Conservation (phyloP, 2,329 filamentous ascomycete species). For the Colletotrichum neosansevieriae region DNA sequence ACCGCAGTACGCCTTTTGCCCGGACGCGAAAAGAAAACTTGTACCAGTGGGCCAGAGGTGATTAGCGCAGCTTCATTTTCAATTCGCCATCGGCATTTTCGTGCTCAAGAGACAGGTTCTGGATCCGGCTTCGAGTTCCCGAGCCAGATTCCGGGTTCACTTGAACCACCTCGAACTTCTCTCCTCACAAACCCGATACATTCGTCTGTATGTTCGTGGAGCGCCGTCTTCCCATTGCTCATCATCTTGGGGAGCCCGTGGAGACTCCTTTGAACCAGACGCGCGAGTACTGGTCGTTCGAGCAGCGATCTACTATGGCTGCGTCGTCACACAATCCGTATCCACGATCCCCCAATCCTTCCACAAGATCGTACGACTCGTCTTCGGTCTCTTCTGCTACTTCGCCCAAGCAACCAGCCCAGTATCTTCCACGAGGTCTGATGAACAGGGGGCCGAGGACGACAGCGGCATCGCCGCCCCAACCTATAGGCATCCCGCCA, state of each 20-base stretch:
- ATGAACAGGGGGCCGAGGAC: constrained; percentile 65
- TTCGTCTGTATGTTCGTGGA: constrained; percentile 56
- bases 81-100: constrained; percentile 1
- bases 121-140: neutral
- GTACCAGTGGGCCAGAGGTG: neutral
- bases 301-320: constrained; percentile 41
- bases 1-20: constrained; percentile 16
- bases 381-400: constrained; percentile 73
- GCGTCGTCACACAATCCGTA: constrained; percentile 65
- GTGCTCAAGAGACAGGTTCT: neutral
- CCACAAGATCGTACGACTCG: constrained; percentile 72
- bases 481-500: constrained; percentile 66
- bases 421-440: constrained; percentile 62
- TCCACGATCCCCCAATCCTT: constrained; percentile 71
- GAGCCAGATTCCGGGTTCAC: constrained; percentile 7
- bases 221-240: constrained; percentile 51
- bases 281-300: constrained; percentile 48
- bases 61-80: neutral
- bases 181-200: constrained; percentile 32
- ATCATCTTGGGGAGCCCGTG: constrained; percentile 54
- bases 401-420: constrained; percentile 66
- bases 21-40: neutral
- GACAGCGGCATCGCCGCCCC: constrained; percentile 61
- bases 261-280: constrained; percentile 52
- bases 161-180: constrained; percentile 3